phyloP scores from a whole-genome alignment of 441 rosid species.

The Pelargonium australe region DNA sequence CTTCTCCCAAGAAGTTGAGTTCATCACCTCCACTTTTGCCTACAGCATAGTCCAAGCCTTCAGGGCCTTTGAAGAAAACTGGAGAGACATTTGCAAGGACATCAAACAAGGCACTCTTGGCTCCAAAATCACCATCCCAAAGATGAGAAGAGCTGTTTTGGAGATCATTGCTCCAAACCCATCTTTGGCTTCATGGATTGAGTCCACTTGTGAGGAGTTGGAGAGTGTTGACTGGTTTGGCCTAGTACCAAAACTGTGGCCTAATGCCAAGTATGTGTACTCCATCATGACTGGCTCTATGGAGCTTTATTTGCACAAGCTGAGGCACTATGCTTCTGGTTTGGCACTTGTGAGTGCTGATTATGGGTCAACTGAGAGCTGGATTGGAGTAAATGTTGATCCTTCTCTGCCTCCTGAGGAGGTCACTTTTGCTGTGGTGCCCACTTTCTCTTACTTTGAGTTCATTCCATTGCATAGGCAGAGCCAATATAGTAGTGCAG shows the following conservation, averaged over 20 bases:
- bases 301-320: slow-evolving; percentile 74
- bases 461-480: slow-evolving; percentile 53
- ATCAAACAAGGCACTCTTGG: slow-evolving; percentile 57
- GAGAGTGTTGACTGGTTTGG: slow-evolving; percentile 87
- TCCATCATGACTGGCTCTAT: slow-evolving; percentile 98
- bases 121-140: slow-evolving; percentile 44
- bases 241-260: slow-evolving; percentile 71
- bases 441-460: slow-evolving; percentile 81
- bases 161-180: slow-evolving; percentile 61
- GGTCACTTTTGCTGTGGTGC: slow-evolving; percentile 70
- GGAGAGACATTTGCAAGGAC: slow-evolving; percentile 74
- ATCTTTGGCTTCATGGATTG: slow-evolving; percentile 41
- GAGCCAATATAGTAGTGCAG: slow-evolving; percentile 7
- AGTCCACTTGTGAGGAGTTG: slow-evolving; percentile 42
- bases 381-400: slow-evolving; percentile 83
- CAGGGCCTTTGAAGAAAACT: slow-evolving; percentile 61
- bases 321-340: slow-evolving; percentile 80
- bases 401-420: slow-evolving; percentile 65
- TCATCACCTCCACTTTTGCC: slow-evolving; percentile 69
- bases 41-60: slow-evolving; percentile 76
- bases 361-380: slow-evolving; percentile 93
- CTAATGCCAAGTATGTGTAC: slow-evolving; percentile 72
- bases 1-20: slow-evolving; percentile 57
- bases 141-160: slow-evolving; percentile 59
- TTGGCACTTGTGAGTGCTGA: slow-evolving; percentile 73